Percentiles rank a stretch among this genome's conserved stretches.
phyloP scores from a whole-genome alignment of 2,329 filamentous ascomycete genomes.

The Apiospora marii region DNA sequence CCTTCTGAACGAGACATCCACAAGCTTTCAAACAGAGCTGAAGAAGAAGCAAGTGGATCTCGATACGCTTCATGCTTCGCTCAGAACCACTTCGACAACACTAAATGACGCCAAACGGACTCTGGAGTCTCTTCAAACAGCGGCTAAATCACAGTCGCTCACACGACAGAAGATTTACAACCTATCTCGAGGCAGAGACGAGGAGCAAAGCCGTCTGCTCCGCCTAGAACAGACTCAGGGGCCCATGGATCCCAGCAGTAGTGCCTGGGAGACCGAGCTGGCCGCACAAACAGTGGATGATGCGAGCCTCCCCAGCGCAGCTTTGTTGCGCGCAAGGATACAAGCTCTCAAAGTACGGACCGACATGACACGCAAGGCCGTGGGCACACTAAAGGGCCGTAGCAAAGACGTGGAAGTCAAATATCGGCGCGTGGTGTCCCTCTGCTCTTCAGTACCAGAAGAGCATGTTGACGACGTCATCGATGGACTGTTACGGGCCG shows the following conservation, averaged over 20 bases:
- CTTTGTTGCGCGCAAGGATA: slow-evolving; percentile 71
- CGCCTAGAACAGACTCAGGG: slow-evolving; percentile 54
- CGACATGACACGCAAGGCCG: slow-evolving; percentile 69
- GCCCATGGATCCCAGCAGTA: slow-evolving; percentile 54
- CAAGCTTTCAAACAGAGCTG: slow-evolving; percentile 81
- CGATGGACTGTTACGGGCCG: slow-evolving; percentile 81
- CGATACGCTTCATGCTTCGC: slow-evolving; percentile 80
- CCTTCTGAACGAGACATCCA: slow-evolving; percentile 79
- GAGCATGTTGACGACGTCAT: slow-evolving; percentile 81
- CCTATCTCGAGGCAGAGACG: slow-evolving; percentile 75
- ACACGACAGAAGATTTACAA: slow-evolving; percentile 78
- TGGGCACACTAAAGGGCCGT: slow-evolving; percentile 75
- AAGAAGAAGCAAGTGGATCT: slow-evolving; percentile 84
- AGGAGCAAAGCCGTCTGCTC: slow-evolving; percentile 66
- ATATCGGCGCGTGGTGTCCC: slow-evolving; percentile 85
- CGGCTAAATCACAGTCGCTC: slow-evolving; percentile 70
- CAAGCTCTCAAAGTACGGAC: slow-evolving; percentile 76
- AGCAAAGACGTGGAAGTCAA: slow-evolving; percentile 86
- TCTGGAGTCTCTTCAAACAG: slow-evolving; percentile 74
- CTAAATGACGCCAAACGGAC: slow-evolving; percentile 79
- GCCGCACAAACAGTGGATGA: slow-evolving; percentile 46
- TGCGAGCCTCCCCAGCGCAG: slow-evolving; percentile 62
- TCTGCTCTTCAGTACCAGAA: slow-evolving; percentile 84
- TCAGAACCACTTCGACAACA: slow-evolving; percentile 81
- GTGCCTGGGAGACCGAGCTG: slow-evolving; percentile 63